Percentiles rank a stretch among this genome's conserved stretches.
Conservation (phyloP, 352 stramenopile species). For the Nothophytophthora sp. region DNA sequence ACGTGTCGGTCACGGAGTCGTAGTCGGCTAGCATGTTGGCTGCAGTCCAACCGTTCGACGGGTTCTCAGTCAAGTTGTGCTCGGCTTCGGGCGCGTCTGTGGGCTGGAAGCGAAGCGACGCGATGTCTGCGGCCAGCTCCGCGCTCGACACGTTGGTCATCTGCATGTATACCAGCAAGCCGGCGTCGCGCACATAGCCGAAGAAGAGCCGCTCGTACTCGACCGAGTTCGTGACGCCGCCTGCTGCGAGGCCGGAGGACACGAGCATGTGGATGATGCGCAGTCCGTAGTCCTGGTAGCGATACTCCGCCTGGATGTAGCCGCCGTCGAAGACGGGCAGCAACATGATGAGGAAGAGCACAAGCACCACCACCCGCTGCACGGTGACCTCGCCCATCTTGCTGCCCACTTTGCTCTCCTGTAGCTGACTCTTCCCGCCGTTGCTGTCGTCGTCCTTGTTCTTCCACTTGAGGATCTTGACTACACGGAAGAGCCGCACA, state of each 20-base stretch:
- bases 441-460: constrained; percentile 56
- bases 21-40: constrained; percentile 42
- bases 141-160: constrained; percentile 56
- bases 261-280: constrained; percentile 73
- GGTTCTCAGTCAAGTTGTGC: constrained; percentile 63
- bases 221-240: constrained; percentile 22
- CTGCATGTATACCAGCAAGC: constrained; percentile 54
- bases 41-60: constrained; percentile 54
- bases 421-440: constrained; percentile 23
- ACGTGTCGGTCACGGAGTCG: constrained; percentile 33
- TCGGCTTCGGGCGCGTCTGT: constrained; percentile 21
- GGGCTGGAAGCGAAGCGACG: constrained; percentile 51
- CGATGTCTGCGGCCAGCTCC: constrained; percentile 31
- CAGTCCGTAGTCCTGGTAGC: constrained; percentile 86
- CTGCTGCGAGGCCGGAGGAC: constrained; percentile 45
- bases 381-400: constrained; percentile 90
- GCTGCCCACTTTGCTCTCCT: constrained; percentile 89
- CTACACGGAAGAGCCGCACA: constrained; percentile 81
- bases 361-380: constrained; percentile 86
- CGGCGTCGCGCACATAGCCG: constrained; percentile 67
- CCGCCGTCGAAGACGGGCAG: constrained; percentile 87
- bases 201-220: constrained; percentile 64
- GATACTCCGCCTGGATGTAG: constrained; percentile 76
- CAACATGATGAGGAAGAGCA: constrained; percentile 90
- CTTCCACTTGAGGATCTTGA: constrained; percentile 89